Evolutionary conservation across 805 yeast genomes (phyloP), one percentile per base, ranked within the genome.

Genomic region (Sugiyamaella lignohabitans): DNA sequence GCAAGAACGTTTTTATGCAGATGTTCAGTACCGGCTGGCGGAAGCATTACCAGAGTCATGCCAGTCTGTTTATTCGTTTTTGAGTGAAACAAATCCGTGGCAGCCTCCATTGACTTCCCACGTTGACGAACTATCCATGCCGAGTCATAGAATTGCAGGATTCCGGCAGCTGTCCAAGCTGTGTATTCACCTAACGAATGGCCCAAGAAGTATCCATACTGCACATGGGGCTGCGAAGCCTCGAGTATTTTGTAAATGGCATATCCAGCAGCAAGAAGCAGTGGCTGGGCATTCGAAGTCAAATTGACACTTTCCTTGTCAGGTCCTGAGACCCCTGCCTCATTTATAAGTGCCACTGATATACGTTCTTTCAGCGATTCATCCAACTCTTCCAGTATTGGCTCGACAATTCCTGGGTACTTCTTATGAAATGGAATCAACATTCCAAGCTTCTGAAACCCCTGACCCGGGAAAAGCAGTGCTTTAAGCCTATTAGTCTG

Each of bases 111-210:
- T 34, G 72, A 64, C 51, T 55, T 45, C 3, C 77, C 80, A 19
- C 80, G 60, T 36, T 62, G 58, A 11, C 71, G 58, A 6, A 74
- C 79, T n/a, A 74, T 59, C 50, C 54, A 49, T n/a, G 74, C 60
- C 1, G 73, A 72, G 6, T 66, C 56, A 2, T 55, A 40, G 4
- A 71, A 57, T 17, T 63, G 58, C 3, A 72, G 48, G 8, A 59
- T 56, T 2, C 71, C 72, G n/a, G 70, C 57, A 4, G 68, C 60
- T 2, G 64, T 54, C 40, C 67, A 59, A 0, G 78, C 75, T 2
- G 77, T 62, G 54, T 69, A 74, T 55, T 75, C 78, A 3, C 80
- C 80, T 23, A 75, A 60, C 1, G 79, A 74, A 54, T 75, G 80
- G 39, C 80, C 80, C 51, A 71, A 43, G 3, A 66, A 52, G 48